A percentile compares a stretch with the other conserved stretches of the same genome.
These are phyloP conservation scores for Marasmius oreades DNA, from an alignment of 1,284 basidiomycete genomes.

Conservation along the genomic window DNA sequence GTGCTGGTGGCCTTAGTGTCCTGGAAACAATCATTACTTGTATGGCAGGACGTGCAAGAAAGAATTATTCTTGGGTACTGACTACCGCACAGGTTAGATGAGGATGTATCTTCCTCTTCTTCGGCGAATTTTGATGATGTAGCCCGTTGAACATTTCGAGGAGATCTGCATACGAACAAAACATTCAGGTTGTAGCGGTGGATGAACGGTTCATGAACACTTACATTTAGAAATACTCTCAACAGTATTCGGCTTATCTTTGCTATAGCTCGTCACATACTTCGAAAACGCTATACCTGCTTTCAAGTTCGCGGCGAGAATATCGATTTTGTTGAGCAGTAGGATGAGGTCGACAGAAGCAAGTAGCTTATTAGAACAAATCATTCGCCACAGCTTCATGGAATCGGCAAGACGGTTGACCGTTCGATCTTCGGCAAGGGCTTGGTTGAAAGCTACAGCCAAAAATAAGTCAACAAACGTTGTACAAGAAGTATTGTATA, in stretches of 20 bases:
- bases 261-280: conserved; percentile 47
- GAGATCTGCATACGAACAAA: conserved; percentile 35
- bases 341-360: conserved; percentile 51
- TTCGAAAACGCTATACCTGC: conserved; percentile 49
- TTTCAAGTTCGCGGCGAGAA: conserved; percentile 50
- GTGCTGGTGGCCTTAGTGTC: conserved; percentile 46
- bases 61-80: conserved; percentile 20
- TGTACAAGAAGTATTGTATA: background rate
- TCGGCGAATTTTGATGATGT: conserved; percentile 45
- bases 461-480: background rate
- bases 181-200: background rate
- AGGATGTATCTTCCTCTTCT: conserved; percentile 42
- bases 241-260: conserved; percentile 45
- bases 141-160: conserved; percentile 47
- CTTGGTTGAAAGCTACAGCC: conserved; percentile 50
- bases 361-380: conserved; percentile 56
- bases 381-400: conserved; percentile 55
- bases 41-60: conserved; percentile 4
- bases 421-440: conserved; percentile 52
- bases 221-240: conserved; percentile 51
- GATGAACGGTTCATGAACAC: conserved; percentile 20
- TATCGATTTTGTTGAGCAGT: conserved; percentile 63
- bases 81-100: conserved; percentile 55
- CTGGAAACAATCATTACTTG: conserved; percentile 23
- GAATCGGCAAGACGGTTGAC: conserved; percentile 63